These are phyloP conservation scores for Ceratocystis destructans DNA, from an alignment of 2,329 filamentous ascomycete species.

Conservation along the genomic window DNA sequence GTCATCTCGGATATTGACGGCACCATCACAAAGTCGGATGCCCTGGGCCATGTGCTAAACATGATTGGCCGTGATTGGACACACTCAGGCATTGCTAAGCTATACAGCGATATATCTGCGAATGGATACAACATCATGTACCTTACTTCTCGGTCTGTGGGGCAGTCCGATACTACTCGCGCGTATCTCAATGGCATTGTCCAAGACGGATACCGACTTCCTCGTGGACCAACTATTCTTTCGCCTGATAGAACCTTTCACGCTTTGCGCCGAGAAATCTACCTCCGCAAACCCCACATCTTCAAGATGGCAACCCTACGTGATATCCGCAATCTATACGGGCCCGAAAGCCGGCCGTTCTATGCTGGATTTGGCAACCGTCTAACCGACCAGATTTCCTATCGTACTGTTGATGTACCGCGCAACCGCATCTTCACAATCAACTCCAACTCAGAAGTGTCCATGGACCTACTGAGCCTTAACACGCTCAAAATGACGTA, in stretches of 20 bases:
- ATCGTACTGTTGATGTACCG: constrained; percentile 90
- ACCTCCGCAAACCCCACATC: constrained; percentile 89
- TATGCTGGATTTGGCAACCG: constrained; percentile 96
- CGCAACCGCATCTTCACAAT: constrained; percentile 94
- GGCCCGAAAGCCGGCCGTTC: constrained; percentile 64
- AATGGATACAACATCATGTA: constrained; percentile 99
- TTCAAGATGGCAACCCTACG: constrained; percentile 99
- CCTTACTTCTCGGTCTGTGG: constrained; percentile 83
- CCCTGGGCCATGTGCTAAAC: constrained; percentile 83
- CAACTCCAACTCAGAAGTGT: constrained; percentile 94
- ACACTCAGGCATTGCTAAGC: constrained; percentile 86
- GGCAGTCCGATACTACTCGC: constrained; percentile 80
- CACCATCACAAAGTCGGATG: constrained; percentile 96
- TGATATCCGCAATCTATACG: constrained; percentile 84
- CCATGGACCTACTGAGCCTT: constrained; percentile 72
- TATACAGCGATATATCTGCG: constrained; percentile 86
- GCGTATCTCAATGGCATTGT: constrained; percentile 79
- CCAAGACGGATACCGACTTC: constrained; percentile 75
- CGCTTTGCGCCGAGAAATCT: constrained; percentile 79
- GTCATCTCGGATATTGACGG: constrained; percentile 98
- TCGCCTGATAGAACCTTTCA: constrained; percentile 92
- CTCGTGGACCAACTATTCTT: constrained; percentile 84
- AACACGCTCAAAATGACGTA: constrained; percentile 96
- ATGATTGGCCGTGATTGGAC: constrained; percentile 98
- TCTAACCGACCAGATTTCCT: constrained; percentile 88